Percentiles rank a stretch among this genome's conserved stretches.
Conservation (phyloP, 2,329 filamentous ascomycete species). For the Alternaria alternata region DNA sequence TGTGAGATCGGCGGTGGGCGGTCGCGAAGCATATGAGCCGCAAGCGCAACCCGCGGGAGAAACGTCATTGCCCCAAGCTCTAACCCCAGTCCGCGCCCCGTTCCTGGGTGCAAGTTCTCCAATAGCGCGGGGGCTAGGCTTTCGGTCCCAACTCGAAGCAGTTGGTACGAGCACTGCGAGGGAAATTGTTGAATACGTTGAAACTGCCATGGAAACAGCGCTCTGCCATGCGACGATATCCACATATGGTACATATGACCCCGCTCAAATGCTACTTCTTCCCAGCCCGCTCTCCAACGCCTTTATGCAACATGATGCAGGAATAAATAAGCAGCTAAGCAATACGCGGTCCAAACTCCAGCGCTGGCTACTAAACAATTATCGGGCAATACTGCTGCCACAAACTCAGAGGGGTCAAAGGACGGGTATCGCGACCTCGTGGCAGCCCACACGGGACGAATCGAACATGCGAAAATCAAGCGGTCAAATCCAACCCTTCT, state of each 20-base stretch:
- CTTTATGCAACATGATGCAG: conserved; percentile 35
- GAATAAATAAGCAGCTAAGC: conserved; percentile 28
- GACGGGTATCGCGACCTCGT: conserved; percentile 48
- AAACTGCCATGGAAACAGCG: conserved; percentile 16
- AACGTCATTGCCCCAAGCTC: conserved; percentile 37
- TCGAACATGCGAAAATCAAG: conserved; percentile 39
- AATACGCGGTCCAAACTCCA: conserved; percentile 43
- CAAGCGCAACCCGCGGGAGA: conserved; percentile 25
- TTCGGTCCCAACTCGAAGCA: conserved; percentile 11
- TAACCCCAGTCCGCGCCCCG: conserved; percentile 17
- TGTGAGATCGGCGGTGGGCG: conserved; percentile 33
- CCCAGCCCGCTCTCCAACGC: conserved; percentile 21
- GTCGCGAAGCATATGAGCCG: conserved; percentile 32
- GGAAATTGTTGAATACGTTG: conserved; percentile 18
- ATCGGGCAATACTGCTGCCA: conserved; percentile 40
- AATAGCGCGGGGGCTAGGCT: conserved; percentile 21
- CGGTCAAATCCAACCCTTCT: conserved; percentile 31
- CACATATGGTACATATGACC: conserved; percentile 34
- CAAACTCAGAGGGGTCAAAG: conserved; percentile 38
- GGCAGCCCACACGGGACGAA: conserved; percentile 36
- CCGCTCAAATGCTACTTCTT: conserved; percentile 29
- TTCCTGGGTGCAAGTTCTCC: conserved; percentile 14
- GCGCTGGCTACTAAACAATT: conserved; percentile 41
- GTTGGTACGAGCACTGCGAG: conserved; percentile 5
- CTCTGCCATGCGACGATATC: conserved; percentile 18